These are phyloP conservation scores for Strombidium stylifer DNA, from an alignment of 73 alveolate species.

Conservation along the genomic window DNA sequence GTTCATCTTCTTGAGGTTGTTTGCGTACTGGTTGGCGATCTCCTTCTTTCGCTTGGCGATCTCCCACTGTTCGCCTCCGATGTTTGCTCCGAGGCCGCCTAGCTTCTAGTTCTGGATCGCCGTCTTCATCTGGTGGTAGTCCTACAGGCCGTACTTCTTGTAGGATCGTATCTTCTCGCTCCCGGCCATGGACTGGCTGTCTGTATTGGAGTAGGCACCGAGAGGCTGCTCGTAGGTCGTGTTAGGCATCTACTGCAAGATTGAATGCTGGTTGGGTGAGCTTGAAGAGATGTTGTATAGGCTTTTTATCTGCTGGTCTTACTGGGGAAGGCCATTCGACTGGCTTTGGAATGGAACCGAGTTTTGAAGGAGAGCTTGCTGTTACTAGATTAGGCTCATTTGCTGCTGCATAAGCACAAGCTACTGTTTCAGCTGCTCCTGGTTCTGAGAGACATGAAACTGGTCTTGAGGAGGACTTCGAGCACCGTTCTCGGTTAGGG, in stretches of 20 bases:
- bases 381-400: conserved; percentile 13
- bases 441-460: not conserved
- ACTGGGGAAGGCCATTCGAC: no score
- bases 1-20: conserved; percentile 54
- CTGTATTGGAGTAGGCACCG: not conserved
- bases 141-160: conserved; percentile 90
- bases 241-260: conserved; percentile 8
- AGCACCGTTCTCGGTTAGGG: no score
- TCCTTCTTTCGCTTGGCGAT: conserved; percentile 70
- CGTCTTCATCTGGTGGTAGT: conserved; percentile 79
- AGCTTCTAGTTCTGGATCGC: conserved; percentile 57
- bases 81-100: conserved; percentile 96
- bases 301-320: conserved; percentile 11
- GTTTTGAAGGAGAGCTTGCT: no score
- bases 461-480: no score
- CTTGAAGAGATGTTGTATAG: no score
- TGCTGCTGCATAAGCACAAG: conserved; percentile 28
- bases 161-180: conserved; percentile 20
- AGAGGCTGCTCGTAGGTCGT: conserved; percentile 35
- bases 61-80: conserved; percentile 94
- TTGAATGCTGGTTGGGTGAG: no score
- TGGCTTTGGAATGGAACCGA: no score
- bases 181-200: conserved; percentile 5
- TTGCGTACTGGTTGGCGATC: conserved; percentile 73
- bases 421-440: conserved; percentile 19